Base-by-base conservation (phyloP, 2,329 filamentous ascomycete species). In the Sporothrix inflata region DNA sequence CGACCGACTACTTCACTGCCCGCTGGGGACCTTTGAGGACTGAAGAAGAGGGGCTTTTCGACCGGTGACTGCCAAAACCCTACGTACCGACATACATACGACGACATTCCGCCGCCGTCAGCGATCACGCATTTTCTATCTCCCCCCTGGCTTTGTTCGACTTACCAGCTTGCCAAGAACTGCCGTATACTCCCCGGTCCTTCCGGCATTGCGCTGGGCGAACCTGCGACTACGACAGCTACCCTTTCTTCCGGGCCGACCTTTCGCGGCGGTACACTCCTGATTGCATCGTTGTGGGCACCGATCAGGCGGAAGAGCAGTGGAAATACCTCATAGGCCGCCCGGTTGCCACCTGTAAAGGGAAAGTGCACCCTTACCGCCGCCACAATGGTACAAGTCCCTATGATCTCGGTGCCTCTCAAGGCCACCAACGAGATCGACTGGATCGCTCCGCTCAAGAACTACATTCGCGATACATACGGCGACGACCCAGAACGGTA, bases 401-500 rank as follows among this genome's bases (percentile, higher is more conserved):
- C 94, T 74, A 98, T 98, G 95, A 91, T 98, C 78, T 97, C 94
- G 78, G 91, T 91, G 87, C 95, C 95, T 80, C 88, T 98, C 79
- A 98, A 92, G 89, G 88, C 88, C 70, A 99, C 96, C 76, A 97
- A 94, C 86, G 96, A 99, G 85, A 97, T 99, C 80, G 96, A 99
- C 87, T 99, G 96, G 96, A 88, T 98, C 76, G 87, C 88, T 65
- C 96, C 96, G 65, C 87, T 99, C 76, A 98, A 98, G 85, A 86
- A 87, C 75, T 98, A 98, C 85, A 99, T 99, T 78, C 89, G 94
- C 76, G 88, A 94, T 77, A 97, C 92, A 30, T 98, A 99, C 81
- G 94, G 94, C 80, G 96, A 99, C 82, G 95, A 98, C 80, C 95
- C 96, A 38, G 96, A 99, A 81, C 90, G 94, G 77, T 99, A 99